Conservation (phyloP, 306 rosid genomes). For the Amphicarpaea edgeworthii region DNA sequence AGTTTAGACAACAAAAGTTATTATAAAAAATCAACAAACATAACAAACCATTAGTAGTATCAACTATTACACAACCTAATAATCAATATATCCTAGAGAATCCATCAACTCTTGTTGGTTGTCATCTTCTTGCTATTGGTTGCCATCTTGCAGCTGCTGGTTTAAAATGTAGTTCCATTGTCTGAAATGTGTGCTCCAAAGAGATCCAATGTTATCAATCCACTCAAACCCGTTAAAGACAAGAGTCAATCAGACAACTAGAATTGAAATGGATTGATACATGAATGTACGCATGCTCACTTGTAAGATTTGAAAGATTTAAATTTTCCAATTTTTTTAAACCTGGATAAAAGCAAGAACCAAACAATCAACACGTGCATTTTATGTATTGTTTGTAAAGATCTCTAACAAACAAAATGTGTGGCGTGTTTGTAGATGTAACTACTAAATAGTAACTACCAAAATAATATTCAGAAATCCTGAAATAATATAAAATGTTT, state of each 20-base stretch:
- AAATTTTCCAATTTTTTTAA: conserved; percentile 79
- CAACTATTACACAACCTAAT: too few species aligned
- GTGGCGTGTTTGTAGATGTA: not conserved
- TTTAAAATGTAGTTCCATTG: conserved; percentile 71
- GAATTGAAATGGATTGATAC: conserved; percentile 4
- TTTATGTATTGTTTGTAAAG: conserved; percentile 2
- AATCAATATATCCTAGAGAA: too few species aligned
- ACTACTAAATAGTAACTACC: not conserved
- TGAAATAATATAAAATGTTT: conserved; percentile 34
- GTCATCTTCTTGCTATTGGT: too few species aligned
- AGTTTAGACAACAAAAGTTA: too few species aligned
- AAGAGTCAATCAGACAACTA: conserved; percentile 24
- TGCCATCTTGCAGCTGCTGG: too few species aligned
- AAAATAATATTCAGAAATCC: not conserved
- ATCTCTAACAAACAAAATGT: conserved; percentile 3
- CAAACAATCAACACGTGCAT: conserved; percentile 19
- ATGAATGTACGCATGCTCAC: conserved; percentile 53
- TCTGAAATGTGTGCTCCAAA: conserved; percentile 94
- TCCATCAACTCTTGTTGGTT: too few species aligned
- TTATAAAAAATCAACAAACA: too few species aligned
- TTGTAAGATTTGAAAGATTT: conserved; percentile 81
- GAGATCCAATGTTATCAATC: conserved; percentile 87
- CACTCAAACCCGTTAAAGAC: conserved; percentile 71
- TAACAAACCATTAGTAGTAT: too few species aligned
- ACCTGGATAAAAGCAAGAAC: conserved; percentile 62